Percentiles rank a stretch among this genome's conserved stretches.
Conservation (phyloP, 768 basidiomycete genomes). For the Tylopilus vinaceipallidus region DNA sequence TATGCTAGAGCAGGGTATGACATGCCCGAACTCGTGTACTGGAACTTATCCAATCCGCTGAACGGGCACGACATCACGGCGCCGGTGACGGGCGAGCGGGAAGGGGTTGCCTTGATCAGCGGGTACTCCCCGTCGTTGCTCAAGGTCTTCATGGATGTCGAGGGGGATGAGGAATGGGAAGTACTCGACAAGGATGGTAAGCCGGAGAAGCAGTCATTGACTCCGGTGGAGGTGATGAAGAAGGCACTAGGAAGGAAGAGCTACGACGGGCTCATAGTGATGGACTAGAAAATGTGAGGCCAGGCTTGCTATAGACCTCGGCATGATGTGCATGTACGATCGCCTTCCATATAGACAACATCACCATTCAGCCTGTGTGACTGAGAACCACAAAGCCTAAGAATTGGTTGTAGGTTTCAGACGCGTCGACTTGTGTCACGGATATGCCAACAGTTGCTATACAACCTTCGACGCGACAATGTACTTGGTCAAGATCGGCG, state of each 20-base stretch:
- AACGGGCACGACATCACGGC: constrained; percentile 28
- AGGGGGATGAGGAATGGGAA: constrained; percentile 37
- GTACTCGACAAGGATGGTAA: constrained; percentile 32
- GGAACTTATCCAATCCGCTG: constrained; percentile 47
- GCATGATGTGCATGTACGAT: neutral
- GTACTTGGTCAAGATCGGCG: no score
- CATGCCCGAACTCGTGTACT: constrained; percentile 71
- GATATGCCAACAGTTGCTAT: no score
- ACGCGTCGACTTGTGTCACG: no score
- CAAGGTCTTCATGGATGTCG: constrained; percentile 69
- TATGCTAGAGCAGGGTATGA: constrained; percentile 65
- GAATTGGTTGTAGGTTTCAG: no score
- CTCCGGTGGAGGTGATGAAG: constrained; percentile 45
- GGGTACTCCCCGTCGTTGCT: constrained; percentile 69
- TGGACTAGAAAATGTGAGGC: constrained; percentile 10
- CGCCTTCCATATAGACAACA: no score
- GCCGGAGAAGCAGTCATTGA: constrained; percentile 34
- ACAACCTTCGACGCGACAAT: no score
- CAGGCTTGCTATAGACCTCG: neutral
- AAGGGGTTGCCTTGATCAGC: constrained; percentile 67
- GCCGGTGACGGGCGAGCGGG: constrained; percentile 50
- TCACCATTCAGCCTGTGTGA: no score
- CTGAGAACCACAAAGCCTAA: no score
- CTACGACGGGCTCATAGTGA: constrained; percentile 45
- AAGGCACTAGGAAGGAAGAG: constrained; percentile 47